Percentiles rank a stretch among this genome's conserved stretches.
Evolutionary conservation across 2,329 filamentous ascomycete species (phyloP).

Genomic region (Pseudopyricularia javanii): DNA sequence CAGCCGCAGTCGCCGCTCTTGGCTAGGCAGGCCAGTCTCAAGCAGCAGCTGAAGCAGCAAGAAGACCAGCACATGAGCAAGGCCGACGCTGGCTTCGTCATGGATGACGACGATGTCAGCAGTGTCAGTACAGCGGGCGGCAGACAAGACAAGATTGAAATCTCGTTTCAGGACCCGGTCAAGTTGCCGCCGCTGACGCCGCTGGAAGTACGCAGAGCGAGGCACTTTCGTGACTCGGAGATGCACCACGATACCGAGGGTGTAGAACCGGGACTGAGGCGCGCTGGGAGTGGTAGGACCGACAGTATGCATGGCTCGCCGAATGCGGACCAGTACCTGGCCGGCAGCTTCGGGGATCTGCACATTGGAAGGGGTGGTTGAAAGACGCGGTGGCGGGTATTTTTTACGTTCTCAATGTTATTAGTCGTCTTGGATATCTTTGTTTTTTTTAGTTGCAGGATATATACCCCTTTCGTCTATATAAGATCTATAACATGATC

Average conservation of each 20-base stretch:
- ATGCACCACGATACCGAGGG: background rate
- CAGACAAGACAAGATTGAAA: background rate
- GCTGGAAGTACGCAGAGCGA: background rate
- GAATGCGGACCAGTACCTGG: background rate
- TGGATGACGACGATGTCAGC: constrained; percentile 2
- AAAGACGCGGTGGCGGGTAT: too few species aligned
- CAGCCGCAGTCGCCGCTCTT: background rate
- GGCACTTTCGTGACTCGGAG: background rate
- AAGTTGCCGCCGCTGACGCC: background rate
- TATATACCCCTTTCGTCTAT: too few species aligned
- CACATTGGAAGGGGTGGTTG: background rate
- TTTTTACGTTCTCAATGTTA: too few species aligned
- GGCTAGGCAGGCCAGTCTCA: background rate
- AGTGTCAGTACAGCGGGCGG: background rate
- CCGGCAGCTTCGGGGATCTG: background rate
- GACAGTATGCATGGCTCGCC: background rate
- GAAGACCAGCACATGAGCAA: background rate
- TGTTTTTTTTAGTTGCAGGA: too few species aligned
- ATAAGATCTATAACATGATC: background rate
- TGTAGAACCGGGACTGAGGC: background rate
- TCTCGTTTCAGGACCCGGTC: background rate
- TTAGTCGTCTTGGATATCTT: too few species aligned
- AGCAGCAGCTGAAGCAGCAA: background rate
- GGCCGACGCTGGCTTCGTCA: background rate
- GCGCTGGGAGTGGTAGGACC: background rate